A percentile compares a stretch with the other conserved stretches of the same genome.
phyloP scores from a whole-genome alignment of 2,329 filamentous ascomycete species.

The Exophiala spinifera region DNA sequence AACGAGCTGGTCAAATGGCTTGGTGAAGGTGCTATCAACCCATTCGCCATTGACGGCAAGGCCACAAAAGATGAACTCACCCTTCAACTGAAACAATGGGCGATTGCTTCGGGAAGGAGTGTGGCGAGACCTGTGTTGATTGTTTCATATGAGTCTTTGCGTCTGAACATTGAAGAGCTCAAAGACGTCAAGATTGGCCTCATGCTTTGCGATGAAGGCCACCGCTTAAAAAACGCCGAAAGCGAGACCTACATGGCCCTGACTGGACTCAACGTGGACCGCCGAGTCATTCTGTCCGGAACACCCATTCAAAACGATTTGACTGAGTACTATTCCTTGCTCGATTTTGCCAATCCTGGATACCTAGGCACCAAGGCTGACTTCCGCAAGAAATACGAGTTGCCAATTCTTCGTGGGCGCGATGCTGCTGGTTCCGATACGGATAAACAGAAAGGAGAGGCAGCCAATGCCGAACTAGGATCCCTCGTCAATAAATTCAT shows the following conservation, averaged over 20 bases:
- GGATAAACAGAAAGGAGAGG: conserved; percentile 78
- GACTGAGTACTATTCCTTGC: conserved; percentile 94
- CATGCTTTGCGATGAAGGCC: conserved; percentile 92
- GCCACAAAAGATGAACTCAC: conserved; percentile 91
- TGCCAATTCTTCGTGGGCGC: conserved; percentile 86
- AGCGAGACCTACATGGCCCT: conserved; percentile 91
- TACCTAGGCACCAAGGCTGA: conserved; percentile 84
- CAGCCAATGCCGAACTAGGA: conserved; percentile 76
- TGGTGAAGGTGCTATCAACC: conserved; percentile 81
- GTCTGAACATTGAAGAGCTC: conserved; percentile 85
- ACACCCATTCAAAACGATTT: conserved; percentile 98
- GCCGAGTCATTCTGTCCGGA: conserved; percentile 90
- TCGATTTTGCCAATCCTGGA: conserved; percentile 94
- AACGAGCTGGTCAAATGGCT: conserved; percentile 97
- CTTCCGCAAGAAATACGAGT: conserved; percentile 89
- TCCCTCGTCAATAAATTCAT: conserved; percentile 95
- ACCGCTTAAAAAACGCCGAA: conserved; percentile 94
- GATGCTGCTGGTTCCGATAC: conserved; percentile 84
- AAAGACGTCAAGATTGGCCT: conserved; percentile 87
- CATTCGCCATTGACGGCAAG: conserved; percentile 96
- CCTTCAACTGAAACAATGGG: conserved; percentile 89
- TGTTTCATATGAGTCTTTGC: conserved; percentile 93
- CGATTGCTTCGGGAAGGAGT: conserved; percentile 81
- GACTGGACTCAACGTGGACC: conserved; percentile 83
- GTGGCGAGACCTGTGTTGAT: conserved; percentile 93